Evolutionary conservation across 2,329 filamentous ascomycete species (phyloP).

Genomic region (Colletotrichum simmondsii): DNA sequence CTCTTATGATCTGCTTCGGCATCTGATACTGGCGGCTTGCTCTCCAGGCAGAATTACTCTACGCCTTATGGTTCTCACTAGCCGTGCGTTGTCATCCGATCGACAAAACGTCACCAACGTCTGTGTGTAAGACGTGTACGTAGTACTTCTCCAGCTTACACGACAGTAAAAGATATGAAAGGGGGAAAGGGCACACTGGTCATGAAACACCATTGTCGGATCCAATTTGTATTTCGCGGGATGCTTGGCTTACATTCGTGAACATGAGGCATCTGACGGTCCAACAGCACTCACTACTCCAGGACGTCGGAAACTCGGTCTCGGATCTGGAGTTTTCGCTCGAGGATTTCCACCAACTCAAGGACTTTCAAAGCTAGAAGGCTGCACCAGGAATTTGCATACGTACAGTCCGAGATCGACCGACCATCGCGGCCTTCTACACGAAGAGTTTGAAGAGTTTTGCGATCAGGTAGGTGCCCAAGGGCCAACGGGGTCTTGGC

Average conservation of each 20-base stretch:
- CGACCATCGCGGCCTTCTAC: background rate
- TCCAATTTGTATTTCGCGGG: background rate
- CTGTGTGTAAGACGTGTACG: background rate
- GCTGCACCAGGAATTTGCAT: background rate
- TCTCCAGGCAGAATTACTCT: background rate
- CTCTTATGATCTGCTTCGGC: background rate
- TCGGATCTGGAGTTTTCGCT: background rate
- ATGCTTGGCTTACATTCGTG: background rate
- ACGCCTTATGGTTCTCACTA: background rate
- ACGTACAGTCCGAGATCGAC: background rate
- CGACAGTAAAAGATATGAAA: background rate
- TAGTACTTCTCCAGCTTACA: background rate
- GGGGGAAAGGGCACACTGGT: background rate
- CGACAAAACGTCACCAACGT: slow-evolving; percentile 4
- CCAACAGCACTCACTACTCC: background rate
- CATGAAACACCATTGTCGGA: slow-evolving; percentile 9
- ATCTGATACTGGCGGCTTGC: background rate
- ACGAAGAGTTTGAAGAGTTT: background rate
- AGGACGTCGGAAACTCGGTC: background rate
- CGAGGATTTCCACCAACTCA: background rate
- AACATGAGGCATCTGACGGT: no score
- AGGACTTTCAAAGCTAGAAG: no score
- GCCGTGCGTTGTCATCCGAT: slow-evolving; percentile 7
- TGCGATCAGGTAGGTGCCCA: background rate
- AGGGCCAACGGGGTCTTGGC: background rate